Conservation (phyloP, 2,329 filamentous ascomycete species). For the Diaporthe velutina region DNA sequence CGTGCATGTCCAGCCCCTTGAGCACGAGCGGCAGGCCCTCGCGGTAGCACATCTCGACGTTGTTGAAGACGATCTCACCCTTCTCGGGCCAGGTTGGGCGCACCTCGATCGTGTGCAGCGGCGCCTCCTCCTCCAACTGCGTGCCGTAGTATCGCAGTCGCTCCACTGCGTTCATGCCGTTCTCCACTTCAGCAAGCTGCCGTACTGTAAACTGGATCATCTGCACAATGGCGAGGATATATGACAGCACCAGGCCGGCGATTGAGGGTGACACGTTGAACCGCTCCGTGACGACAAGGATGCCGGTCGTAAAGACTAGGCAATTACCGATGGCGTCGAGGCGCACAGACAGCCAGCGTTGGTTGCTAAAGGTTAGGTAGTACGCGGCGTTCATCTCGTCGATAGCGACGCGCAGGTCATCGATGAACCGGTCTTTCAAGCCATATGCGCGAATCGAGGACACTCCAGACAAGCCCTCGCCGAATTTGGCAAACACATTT, state of each 20-base stretch:
- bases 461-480: conserved; percentile 86
- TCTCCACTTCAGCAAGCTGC: conserved; percentile 95
- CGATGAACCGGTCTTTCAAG: conserved; percentile 79
- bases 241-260: conserved; percentile 88
- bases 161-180: conserved; percentile 97
- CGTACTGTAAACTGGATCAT: conserved; percentile 97
- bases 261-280: conserved; percentile 89
- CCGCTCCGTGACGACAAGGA: conserved; percentile 91
- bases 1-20: conserved; percentile 77
- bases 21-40: conserved; percentile 79
- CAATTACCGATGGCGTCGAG: conserved; percentile 87
- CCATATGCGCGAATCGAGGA: conserved; percentile 92
- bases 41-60: conserved; percentile 85
- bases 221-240: conserved; percentile 92
- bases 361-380: conserved; percentile 94
- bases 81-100: conserved; percentile 85
- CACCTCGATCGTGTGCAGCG: conserved; percentile 81
- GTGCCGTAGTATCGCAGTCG: conserved; percentile 91
- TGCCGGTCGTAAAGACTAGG: conserved; percentile 88
- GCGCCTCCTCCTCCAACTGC: conserved; percentile 88
- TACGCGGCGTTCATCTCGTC: conserved; percentile 96
- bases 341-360: conserved; percentile 90
- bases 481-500: conserved; percentile 89
- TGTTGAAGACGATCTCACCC: conserved; percentile 82
- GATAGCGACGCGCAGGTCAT: conserved; percentile 77